Percentiles rank a stretch among this genome's conserved stretches.
Conservation (phyloP, 2,329 filamentous ascomycete genomes). For the Trichoderma sp. region DNA sequence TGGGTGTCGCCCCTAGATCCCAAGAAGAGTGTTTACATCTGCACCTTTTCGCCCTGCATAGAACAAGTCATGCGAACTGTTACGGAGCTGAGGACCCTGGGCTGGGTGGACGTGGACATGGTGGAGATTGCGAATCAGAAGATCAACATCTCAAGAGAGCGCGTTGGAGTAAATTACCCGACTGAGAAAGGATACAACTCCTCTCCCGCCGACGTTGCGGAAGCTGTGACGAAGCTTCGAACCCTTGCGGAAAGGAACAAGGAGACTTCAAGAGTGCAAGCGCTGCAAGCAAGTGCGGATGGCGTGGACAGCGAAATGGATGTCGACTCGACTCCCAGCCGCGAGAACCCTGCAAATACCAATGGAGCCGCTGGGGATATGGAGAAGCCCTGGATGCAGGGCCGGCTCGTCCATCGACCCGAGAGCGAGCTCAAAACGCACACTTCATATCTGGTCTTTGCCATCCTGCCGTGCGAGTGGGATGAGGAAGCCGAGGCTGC, state of each 20-base stretch:
- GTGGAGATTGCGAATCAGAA: constrained; percentile 81
- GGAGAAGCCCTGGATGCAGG: constrained; percentile 69
- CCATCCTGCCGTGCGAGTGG: constrained; percentile 85
- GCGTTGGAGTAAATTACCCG: constrained; percentile 67
- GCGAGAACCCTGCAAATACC: constrained; percentile 17
- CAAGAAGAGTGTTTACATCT: constrained; percentile 73
- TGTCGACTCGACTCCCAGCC: constrained; percentile 38
- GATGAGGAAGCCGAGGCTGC: constrained; percentile 75
- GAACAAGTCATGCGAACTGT: constrained; percentile 92
- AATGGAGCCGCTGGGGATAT: constrained; percentile 34
- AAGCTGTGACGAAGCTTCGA: constrained; percentile 73
- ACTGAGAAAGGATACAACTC: constrained; percentile 72
- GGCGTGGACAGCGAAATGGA: constrained; percentile 47
- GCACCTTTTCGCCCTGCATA: constrained; percentile 95
- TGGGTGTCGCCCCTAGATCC: constrained; percentile 70
- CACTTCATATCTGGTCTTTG: constrained; percentile 96
- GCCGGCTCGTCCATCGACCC: constrained; percentile 74
- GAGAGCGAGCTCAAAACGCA: constrained; percentile 93
- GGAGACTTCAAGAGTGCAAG: constrained; percentile 58
- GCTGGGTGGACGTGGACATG: constrained; percentile 93
- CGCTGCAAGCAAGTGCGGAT: constrained; percentile 35
- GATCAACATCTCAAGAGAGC: constrained; percentile 80
- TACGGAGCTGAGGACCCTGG: constrained; percentile 73
- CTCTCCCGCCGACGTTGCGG: constrained; percentile 72
- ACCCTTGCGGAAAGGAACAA: constrained; percentile 71